Percentiles rank a stretch among this genome's conserved stretches.
These are phyloP conservation scores for Punica granatum DNA, from an alignment of 345 rosid species.

Conservation along the genomic window DNA sequence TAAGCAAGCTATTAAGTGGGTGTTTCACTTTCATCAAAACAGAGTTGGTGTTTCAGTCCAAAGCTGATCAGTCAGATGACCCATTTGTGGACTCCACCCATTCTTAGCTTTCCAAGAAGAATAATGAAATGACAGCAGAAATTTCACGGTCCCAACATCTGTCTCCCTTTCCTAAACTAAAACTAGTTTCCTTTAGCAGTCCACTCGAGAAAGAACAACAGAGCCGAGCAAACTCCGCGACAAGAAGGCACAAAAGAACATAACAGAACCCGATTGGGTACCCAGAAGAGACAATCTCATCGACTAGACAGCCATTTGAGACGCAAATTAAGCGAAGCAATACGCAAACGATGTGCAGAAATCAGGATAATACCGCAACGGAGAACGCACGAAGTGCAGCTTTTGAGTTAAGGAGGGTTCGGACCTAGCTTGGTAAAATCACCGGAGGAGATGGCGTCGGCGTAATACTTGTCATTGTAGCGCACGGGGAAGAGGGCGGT, in stretches of 20 bases:
- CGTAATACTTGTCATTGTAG: constrained; percentile 86
- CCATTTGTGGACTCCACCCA: background rate
- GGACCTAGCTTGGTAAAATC: constrained; percentile 91
- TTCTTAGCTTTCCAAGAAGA: background rate
- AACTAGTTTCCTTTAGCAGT: too few species aligned
- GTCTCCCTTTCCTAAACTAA: background rate
- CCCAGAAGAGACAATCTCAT: background rate
- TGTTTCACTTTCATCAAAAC: too few species aligned
- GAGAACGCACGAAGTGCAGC: background rate
- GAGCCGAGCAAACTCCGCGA: too few species aligned
- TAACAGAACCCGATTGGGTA: background rate
- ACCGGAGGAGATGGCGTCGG: constrained; percentile 76
- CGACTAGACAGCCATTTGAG: background rate
- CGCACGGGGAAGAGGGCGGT: constrained; percentile 87
- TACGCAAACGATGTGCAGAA: background rate
- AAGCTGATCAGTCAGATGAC: background rate
- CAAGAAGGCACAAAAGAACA: too few species aligned
- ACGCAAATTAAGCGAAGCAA: background rate
- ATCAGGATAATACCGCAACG: background rate
- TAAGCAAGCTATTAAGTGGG: background rate
- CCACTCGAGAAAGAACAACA: too few species aligned
- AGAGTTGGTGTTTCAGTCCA: background rate
- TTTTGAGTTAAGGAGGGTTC: constrained; percentile 4
- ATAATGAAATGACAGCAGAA: background rate
- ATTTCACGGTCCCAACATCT: background rate